Base-by-base conservation (phyloP, 2,329 filamentous ascomycete species). In the Daldinia sp. region DNA sequence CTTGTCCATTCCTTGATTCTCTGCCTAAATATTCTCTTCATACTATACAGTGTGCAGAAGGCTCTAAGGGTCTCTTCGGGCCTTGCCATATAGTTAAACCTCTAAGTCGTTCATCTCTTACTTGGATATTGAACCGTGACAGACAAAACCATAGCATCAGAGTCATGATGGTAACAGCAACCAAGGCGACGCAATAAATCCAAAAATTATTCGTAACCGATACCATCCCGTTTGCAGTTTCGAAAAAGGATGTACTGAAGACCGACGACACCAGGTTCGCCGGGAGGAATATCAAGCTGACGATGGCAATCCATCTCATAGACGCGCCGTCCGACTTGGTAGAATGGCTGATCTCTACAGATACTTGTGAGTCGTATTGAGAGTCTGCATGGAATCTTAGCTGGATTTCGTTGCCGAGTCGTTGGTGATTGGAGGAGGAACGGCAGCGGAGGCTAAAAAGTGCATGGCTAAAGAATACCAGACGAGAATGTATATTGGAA, bases 221-320 rank as follows among this genome's bases (percentile, higher is more conserved):
- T 3, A 58, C 25, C 10, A 25, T 10, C 2, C 43, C 53, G 13
- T 58, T 17, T 10, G 54, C 10, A 10, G 9, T 29, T 21, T 34
- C 27, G n/a, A 58, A 58, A 23, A 58, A 58, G 2, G 47, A 43
- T 2, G 54, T 58, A 23, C 54, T 58, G 3, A 58, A 58, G 10
- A 58, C 25, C 4, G 54, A 50, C 7, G 54, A 58, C 7, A 58
- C 54, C 9, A 58, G 27, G 54, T 50, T 58, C n/a, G 45, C 54
- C 10, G 54, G 54, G 17, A 58, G 54, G 27, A 58, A 58, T 35
- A 58, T 45, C 4, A 58, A 45, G 19, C 54, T 58, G 17, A 58
- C 54, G 4, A 58, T 50, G 15, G 54, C 45, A 10, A 58, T 58
- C 54, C 54, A 58, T 10, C 54, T 58, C 54, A 58, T 58, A 29